Evolutionary conservation across 2,329 filamentous ascomycete genomes (phyloP).

Genomic region (Fusarium annulatum): DNA sequence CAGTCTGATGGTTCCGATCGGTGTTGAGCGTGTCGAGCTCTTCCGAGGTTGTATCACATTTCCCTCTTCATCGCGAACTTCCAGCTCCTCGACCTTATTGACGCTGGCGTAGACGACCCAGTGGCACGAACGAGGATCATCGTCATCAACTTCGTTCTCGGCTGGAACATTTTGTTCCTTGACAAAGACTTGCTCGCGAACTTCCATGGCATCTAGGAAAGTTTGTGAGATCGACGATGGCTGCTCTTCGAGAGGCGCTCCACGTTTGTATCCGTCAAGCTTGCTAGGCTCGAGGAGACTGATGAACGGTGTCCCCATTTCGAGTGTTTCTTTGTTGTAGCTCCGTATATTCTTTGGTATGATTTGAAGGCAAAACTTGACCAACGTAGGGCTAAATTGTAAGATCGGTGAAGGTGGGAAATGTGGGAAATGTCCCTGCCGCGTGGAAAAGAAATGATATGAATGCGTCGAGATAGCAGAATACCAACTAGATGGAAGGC

Average conservation of each 20-base stretch:
- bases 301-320: slow-evolving; percentile 64
- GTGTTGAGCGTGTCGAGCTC: slow-evolving; percentile 60
- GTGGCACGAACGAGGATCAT: slow-evolving; percentile 84
- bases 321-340: slow-evolving; percentile 3
- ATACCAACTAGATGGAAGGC: neutral
- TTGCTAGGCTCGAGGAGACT: slow-evolving; percentile 60
- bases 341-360: neutral
- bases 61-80: slow-evolving; percentile 57
- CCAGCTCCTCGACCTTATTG: slow-evolving; percentile 57
- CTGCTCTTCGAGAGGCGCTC: slow-evolving; percentile 56
- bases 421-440: neutral
- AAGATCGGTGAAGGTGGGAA: neutral
- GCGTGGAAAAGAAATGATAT: neutral
- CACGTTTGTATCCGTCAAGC: slow-evolving; percentile 60
- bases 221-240: slow-evolving; percentile 58
- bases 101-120: slow-evolving; percentile 86
- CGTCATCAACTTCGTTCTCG: slow-evolving; percentile 81
- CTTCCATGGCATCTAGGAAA: slow-evolving; percentile 73
- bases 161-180: slow-evolving; percentile 67
- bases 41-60: slow-evolving; percentile 55
- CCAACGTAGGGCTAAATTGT: neutral
- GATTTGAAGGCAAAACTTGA: neutral
- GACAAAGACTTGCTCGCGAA: slow-evolving; percentile 71
- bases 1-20: slow-evolving; percentile 79
- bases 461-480: neutral